Percentiles rank a stretch among this genome's conserved stretches.
These are phyloP conservation scores for Lyophyllum semitale DNA, from an alignment of 768 basidiomycete genomes.

Conservation along the genomic window DNA sequence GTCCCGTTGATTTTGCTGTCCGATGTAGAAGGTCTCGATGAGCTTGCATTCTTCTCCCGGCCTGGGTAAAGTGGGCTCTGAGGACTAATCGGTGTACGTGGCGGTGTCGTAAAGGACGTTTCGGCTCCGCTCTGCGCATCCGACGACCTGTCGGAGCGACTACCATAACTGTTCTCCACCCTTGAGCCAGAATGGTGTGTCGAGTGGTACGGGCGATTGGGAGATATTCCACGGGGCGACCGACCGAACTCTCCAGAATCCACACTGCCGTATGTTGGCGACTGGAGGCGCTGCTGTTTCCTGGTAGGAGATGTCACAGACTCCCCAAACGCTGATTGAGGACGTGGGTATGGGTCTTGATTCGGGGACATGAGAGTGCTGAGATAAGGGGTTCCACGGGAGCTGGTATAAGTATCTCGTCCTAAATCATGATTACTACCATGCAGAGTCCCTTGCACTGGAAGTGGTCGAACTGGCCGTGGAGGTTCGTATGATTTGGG, in stretches of 20 bases:
- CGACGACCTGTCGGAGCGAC: conserved; percentile 35
- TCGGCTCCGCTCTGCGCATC: conserved; percentile 43
- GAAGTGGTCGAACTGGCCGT: conserved; percentile 39
- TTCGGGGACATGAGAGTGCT: conserved; percentile 40
- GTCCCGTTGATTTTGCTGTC: conserved; percentile 23
- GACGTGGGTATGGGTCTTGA: conserved; percentile 62
- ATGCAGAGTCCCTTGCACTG: conserved; percentile 41
- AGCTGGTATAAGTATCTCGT: conserved; percentile 24
- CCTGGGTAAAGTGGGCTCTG: conserved; percentile 42
- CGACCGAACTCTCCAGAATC: conserved; percentile 38
- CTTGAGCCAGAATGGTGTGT: conserved; percentile 30
- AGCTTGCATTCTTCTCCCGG: conserved; percentile 29
- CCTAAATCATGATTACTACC: conserved; percentile 31
- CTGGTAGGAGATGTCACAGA: conserved; percentile 40
- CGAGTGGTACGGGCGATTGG: conserved; percentile 33
- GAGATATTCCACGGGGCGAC: conserved; percentile 42
- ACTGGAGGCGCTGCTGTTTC: conserved; percentile 33
- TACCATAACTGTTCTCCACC: conserved; percentile 31
- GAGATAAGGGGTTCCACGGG: conserved; percentile 22
- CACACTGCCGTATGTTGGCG: conserved; percentile 37
- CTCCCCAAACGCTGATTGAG: conserved; percentile 64
- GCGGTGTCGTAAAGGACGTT: conserved; percentile 47
- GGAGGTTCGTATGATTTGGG: conserved; percentile 47
- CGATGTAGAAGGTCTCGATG: conserved; percentile 25
- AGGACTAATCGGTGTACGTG: conserved; percentile 64